Conservation (phyloP, 306 rosid species). For the Prunus mira region DNA sequence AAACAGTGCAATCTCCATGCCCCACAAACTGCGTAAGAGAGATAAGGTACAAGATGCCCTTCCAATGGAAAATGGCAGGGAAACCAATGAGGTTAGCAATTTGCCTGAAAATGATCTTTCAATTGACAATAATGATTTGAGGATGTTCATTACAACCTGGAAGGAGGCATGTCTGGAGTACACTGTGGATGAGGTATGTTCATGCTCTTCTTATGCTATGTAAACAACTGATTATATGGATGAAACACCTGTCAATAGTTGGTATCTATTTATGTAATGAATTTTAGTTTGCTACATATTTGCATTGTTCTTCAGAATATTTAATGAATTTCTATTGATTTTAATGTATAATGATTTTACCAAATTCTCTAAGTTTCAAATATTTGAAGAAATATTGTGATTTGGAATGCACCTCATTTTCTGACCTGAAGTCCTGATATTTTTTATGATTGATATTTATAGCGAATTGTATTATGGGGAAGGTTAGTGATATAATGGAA, state of each 20-base stretch:
- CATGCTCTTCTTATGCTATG: constrained; percentile 1
- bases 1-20: constrained; percentile 7
- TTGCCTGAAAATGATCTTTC: constrained; percentile 30
- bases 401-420: background rate
- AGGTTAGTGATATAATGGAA: background rate
- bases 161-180: constrained; percentile 62
- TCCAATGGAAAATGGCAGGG: constrained; percentile 13
- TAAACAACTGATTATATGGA: background rate
- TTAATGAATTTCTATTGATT: background rate
- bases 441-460: background rate
- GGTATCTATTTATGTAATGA: background rate
- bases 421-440: background rate
- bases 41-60: constrained; percentile 14
- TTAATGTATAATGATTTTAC: background rate
- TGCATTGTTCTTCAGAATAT: background rate
- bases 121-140: constrained; percentile 42
- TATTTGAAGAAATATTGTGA: background rate
- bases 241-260: background rate
- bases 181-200: constrained; percentile 53
- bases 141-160: constrained; percentile 71
- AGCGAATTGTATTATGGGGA: background rate
- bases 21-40: constrained; percentile 21
- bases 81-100: constrained; percentile 11
- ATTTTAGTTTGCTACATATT: background rate
- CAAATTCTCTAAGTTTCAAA: background rate